Percentiles rank a stretch among this genome's conserved stretches.
phyloP scores from a whole-genome alignment of 768 basidiomycete genomes.

The Pisolithus sp. region DNA sequence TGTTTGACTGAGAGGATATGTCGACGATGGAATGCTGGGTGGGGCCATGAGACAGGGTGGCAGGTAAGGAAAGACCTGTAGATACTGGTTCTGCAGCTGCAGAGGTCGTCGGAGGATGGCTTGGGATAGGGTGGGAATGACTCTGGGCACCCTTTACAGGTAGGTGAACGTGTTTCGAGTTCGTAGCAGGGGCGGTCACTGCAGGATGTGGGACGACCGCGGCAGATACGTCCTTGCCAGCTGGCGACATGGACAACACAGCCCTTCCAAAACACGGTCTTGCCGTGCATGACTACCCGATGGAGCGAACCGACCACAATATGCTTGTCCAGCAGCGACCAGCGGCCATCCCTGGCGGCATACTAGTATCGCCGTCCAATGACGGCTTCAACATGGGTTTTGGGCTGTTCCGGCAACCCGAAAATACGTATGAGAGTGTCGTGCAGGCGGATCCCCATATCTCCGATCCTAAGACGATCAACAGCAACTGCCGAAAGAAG shows the following conservation, averaged over 20 bases:
- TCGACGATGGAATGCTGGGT: conserved; percentile 86
- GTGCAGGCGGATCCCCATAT: conserved; percentile 74
- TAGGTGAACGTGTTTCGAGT: conserved; percentile 25
- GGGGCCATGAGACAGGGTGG: conserved; percentile 31
- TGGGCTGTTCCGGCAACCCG: conserved; percentile 76
- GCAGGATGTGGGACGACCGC: conserved; percentile 42
- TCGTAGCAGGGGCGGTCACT: conserved; percentile 12
- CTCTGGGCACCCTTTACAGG: conserved; percentile 26
- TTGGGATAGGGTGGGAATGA: conserved; percentile 9
- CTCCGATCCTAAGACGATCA: conserved; percentile 74
- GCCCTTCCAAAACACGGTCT: conserved; percentile 88
- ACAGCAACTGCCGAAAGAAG: conserved; percentile 80
- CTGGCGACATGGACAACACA: conserved; percentile 47
- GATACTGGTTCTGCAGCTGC: neutral
- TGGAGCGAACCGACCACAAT: conserved; percentile 72
- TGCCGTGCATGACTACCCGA: conserved; percentile 83
- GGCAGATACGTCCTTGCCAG: conserved; percentile 70
- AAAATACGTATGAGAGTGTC: conserved; percentile 94
- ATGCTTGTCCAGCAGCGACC: conserved; percentile 77
- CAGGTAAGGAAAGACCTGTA: conserved; percentile 6
- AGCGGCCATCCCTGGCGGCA: conserved; percentile 41
- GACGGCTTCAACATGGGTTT: conserved; percentile 90
- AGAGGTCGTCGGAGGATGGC: conserved; percentile 4
- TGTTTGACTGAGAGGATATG: conserved; percentile 95
- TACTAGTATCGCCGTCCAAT: conserved; percentile 69